Evolutionary conservation across 495 filamentous ascomycete species (phyloP).

Genomic region (Darksidea phi): DNA sequence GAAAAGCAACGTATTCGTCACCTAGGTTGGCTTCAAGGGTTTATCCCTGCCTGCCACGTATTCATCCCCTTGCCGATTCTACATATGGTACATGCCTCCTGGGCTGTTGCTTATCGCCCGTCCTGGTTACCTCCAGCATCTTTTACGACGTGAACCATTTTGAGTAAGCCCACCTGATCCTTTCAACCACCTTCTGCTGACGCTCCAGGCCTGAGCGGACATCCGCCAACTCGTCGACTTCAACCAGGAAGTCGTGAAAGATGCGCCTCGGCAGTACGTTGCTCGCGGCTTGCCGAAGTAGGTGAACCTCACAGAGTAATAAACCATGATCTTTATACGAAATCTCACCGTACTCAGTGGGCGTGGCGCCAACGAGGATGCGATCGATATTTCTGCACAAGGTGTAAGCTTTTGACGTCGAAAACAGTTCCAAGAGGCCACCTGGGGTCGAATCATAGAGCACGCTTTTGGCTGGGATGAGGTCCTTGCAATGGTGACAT

Average conservation of each 20-base stretch:
- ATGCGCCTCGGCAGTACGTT: slow-evolving; percentile 65
- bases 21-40: too few relatives aligned
- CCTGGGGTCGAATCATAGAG: too few relatives aligned
- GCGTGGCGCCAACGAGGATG: slow-evolving; percentile 66
- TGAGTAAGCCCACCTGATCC: slow-evolving; percentile 85
- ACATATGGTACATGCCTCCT: not conserved
- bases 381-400: slow-evolving; percentile 60
- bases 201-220: slow-evolving; percentile 66
- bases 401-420: not conserved
- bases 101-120: not conserved
- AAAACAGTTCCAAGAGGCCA: too few relatives aligned
- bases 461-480: not conserved
- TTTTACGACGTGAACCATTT: slow-evolving; percentile 60
- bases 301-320: slow-evolving; percentile 82
- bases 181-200: slow-evolving; percentile 72
- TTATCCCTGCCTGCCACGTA: too few relatives aligned
- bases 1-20: too few relatives aligned
- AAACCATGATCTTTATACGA: slow-evolving; percentile 89
- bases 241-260: slow-evolving; percentile 78
- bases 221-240: slow-evolving; percentile 78
- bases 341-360: slow-evolving; percentile 62
- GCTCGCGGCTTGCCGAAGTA: slow-evolving; percentile 65
- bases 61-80: too few relatives aligned
- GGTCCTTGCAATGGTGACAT: slow-evolving; percentile 28
- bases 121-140: not conserved